Evolutionary conservation across 495 filamentous ascomycete species (phyloP), one percentile per base, ranked within the genome.

Genomic region (Xylaria grammica): DNA sequence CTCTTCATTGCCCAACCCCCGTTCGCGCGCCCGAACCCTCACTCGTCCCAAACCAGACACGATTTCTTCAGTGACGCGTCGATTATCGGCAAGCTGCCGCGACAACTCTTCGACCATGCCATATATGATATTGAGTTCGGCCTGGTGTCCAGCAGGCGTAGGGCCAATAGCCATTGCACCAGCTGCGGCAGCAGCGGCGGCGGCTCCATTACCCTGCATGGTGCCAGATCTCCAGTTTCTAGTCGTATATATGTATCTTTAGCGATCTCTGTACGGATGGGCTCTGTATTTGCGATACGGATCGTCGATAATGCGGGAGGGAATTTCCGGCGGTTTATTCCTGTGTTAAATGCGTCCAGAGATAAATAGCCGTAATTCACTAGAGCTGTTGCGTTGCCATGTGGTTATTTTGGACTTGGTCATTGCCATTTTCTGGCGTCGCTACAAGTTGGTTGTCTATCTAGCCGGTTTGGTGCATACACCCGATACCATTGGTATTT

Each of bases 111-210:
- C 82, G 19, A 96, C 89, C 85, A 93, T 90, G 50, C 87, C 84
- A 73, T 92, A 93, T 46, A 96, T 85, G 73, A 91, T 89, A 71
- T 93, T 91, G 64, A 95, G 85, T 73, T 96, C 92, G 79, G 91
- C 90, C 78, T 94, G 90, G 69, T 94, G 91, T 20, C 92, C 91
- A 24, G 91, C 91, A 60, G 89, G 90, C 71, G 89, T 89, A 20
- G 90, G 88, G n/a, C 68, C 72, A 24, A 72, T 62, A 6, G 72
- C 46, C 68, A 71, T 72, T 54, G 87, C 74, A 51, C 78, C 75
- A 32, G 80, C 72, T 63, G 86, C 85, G 36, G 74, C 74, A 68
- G 79, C 72, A 63, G 86, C 85, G 60, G 68, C 77, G 44, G 73
- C 76, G 34, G 74, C 74, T 69, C 82, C 86, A 67, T 86, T 88